A percentile compares a stretch with the other conserved stretches of the same genome.
These are phyloP conservation scores for Sequoiadendron giganteum DNA, from an alignment of 75 land plant species.

Conservation along the genomic window DNA sequence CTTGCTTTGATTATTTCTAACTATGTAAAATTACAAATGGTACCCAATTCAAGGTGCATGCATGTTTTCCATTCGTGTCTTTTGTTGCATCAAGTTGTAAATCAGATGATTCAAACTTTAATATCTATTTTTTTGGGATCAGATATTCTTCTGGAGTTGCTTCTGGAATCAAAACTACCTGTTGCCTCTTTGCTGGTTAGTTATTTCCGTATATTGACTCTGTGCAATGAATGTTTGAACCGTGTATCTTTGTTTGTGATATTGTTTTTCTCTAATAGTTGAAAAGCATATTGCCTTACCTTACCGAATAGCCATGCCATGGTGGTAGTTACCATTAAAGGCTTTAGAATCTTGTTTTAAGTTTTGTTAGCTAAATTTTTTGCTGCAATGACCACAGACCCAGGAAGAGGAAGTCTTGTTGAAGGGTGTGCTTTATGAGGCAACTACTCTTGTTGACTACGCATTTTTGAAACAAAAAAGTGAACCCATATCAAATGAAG, in stretches of 20 bases:
- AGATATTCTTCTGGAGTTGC: conserved; percentile 13
- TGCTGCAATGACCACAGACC: not conserved
- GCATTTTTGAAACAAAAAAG: conserved; percentile 1
- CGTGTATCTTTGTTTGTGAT: not conserved
- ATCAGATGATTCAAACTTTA: not conserved
- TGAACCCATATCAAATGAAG: not conserved
- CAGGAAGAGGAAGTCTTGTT: conserved; percentile 3
- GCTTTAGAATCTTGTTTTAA: not conserved
- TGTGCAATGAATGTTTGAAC: not conserved
- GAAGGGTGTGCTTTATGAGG: not conserved
- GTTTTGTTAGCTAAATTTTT: not conserved
- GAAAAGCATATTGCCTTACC: not conserved
- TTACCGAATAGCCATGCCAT: not conserved
- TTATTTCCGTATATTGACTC: not conserved
- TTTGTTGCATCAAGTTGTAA: not conserved
- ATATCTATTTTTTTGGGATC: not conserved
- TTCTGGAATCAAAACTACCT: not conserved
- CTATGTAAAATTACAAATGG: not conserved
- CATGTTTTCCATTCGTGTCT: not conserved
- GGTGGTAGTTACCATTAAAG: not conserved
- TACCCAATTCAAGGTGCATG: not conserved
- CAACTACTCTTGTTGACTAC: conserved; percentile 3
- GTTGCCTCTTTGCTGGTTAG: conserved; percentile 7
- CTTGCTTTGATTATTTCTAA: not conserved
- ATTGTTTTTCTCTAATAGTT: not conserved